Percentiles rank a stretch among this genome's conserved stretches.
These are phyloP conservation scores for Ophiostoma australiae DNA, from an alignment of 2,329 filamentous ascomycete genomes.

Conservation along the genomic window DNA sequence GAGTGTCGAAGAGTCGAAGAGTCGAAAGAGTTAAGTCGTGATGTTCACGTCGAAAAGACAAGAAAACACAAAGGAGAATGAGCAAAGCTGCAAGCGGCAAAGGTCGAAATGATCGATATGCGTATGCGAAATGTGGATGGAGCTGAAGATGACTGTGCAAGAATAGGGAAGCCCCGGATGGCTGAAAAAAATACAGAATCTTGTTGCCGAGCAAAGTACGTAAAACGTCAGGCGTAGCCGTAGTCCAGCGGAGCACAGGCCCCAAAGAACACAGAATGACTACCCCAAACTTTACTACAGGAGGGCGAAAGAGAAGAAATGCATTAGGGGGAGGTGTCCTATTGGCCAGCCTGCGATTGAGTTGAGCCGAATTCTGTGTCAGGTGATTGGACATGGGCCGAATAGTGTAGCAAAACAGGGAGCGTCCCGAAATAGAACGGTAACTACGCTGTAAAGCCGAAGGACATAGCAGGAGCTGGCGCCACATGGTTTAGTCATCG, in stretches of 20 bases:
- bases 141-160: constrained; percentile 6
- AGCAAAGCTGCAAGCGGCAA: not conserved
- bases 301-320: constrained; percentile 7
- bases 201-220: constrained; percentile 18
- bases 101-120: not conserved
- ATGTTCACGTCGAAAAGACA: not conserved
- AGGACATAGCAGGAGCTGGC: constrained; percentile 15
- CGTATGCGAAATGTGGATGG: not conserved
- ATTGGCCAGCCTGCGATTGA: constrained; percentile 21
- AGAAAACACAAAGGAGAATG: not conserved
- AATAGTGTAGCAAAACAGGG: not conserved
- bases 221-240: constrained; percentile 10
- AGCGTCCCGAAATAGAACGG: not conserved
- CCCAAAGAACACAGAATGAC: not conserved
- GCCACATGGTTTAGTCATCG: constrained; percentile 15
- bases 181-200: constrained; percentile 15
- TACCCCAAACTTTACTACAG: not conserved
- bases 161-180: constrained; percentile 16
- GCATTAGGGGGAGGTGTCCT: constrained; percentile 9
- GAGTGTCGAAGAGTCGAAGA: not conserved
- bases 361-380: not conserved
- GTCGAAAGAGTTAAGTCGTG: not conserved
- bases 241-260: constrained; percentile 2
- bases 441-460: not conserved
- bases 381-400: constrained; percentile 15